Percentiles rank a stretch among this genome's conserved stretches.
Conservation (phyloP, 768 basidiomycete genomes). For the Kwoniella pini region DNA sequence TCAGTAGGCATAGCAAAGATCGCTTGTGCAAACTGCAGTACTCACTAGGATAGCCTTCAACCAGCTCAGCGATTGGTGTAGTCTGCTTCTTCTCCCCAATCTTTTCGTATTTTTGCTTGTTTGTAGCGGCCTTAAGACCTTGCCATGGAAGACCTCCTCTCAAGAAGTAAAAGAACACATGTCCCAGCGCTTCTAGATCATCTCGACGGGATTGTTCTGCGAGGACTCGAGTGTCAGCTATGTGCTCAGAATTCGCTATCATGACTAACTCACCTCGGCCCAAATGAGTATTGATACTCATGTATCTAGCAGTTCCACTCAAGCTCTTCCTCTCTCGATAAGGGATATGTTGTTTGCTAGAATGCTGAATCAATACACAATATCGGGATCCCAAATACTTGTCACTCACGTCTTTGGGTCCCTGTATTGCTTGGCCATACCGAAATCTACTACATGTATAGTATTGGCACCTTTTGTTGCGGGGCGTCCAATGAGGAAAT, state of each 20-base stretch:
- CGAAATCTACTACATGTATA: conserved; percentile 84
- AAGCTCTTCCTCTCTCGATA: conserved; percentile 97
- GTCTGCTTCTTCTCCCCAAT: conserved; percentile 99
- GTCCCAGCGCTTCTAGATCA: conserved; percentile 97
- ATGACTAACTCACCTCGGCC: conserved; percentile 75
- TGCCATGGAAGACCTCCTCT: conserved; percentile 98
- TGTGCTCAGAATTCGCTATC: not conserved
- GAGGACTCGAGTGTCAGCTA: not conserved
- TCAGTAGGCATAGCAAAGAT: not conserved
- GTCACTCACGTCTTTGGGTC: conserved; percentile 78
- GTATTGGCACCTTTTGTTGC: conserved; percentile 83
- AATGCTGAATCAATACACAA: no score
- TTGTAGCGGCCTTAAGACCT: conserved; percentile 97
- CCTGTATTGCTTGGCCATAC: conserved; percentile 99
- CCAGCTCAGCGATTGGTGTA: conserved; percentile 94
- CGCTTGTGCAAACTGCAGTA: not conserved
- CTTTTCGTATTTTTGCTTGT: conserved; percentile 99
- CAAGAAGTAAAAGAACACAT: conserved; percentile 99
- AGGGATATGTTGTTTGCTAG: conserved; percentile 91
- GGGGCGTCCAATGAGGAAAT: conserved; percentile 94
- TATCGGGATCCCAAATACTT: not conserved
- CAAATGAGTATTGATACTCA: conserved; percentile 99
- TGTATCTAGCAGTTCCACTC: conserved; percentile 96
- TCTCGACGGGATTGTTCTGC: conserved; percentile 78
- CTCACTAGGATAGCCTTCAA: conserved; percentile 78